Evolutionary conservation across 208 protist genomes (phyloP), one percentile per base, ranked within the genome.

Genomic region (Leptomonas seymouri): DNA sequence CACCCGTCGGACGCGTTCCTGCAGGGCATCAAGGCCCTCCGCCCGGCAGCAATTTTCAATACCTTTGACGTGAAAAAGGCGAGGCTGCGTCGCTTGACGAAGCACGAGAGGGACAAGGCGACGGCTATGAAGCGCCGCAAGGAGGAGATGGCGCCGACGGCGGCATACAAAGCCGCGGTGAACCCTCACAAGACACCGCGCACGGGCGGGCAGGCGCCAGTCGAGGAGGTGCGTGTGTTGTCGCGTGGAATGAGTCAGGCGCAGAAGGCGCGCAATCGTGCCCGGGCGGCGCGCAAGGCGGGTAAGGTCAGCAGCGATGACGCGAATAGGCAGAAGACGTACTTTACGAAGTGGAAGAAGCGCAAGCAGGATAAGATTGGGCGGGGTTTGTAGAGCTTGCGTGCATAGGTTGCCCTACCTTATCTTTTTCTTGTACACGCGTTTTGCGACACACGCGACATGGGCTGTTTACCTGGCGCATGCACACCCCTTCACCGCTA

Each of bases 141-240:
- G 74, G 71, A 74, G 62, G 82, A 90, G 61, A 67, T 95, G 41
- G 83, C 85, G 6, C 90, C 90, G 8, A 91, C 90, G 12, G 90
- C 87, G 34, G 90, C 87, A 7, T 89, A 90, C 76, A 83, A 82
- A 39, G 87, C 86, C 1, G 85, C 89, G 12, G 59, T 85, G 25
- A 91, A 95, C 57, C 90, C 87, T 12, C 85, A 91, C 76, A 91
- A 90, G 65, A 81, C 87, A 15, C 90, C 86, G 16, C 89, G 89
- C 50, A 80, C 76, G 4, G 84, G 81, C 57, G 81, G 82, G 1
- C 71, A 81, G 21, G 80, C 78, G 0, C 51, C 74, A 25, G 80
- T 54, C 11, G 82, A 87, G 23, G 89, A 94, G 45, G 73, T 86
- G 49, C 72, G 84, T 42, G 53, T 92, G 39, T 62, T 94, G 57